Percentiles rank a stretch among this genome's conserved stretches.
Evolutionary conservation across 164 flowering plant genomes (phyloP).

Genomic region (Cinnamomum chago): DNA sequence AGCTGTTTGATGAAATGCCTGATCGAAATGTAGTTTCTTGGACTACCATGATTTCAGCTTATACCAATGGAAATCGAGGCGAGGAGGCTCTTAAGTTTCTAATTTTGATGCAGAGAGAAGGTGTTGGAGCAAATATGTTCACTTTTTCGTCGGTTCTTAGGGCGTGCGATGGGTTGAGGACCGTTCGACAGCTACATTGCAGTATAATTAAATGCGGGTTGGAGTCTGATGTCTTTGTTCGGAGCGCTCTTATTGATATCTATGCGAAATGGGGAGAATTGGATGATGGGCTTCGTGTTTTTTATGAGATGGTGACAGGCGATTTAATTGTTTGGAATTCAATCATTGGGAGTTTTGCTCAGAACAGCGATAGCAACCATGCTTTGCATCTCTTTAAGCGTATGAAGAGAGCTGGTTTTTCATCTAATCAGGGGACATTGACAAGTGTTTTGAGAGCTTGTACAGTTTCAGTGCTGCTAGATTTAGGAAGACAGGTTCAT

Average conservation of each 20-base stretch:
- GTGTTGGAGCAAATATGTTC: constrained; percentile 67
- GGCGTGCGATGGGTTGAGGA: constrained; percentile 44
- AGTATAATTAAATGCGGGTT: constrained; percentile 51
- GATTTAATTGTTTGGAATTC: constrained; percentile 88
- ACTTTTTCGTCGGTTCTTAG: constrained; percentile 73
- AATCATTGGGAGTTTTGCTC: constrained; percentile 71
- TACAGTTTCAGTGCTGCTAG: constrained; percentile 62
- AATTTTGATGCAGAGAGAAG: constrained; percentile 64
- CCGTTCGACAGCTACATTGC: constrained; percentile 56
- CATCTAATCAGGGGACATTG: constrained; percentile 55
- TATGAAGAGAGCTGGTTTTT: constrained; percentile 70
- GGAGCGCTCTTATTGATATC: constrained; percentile 72
- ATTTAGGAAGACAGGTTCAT: constrained; percentile 83
- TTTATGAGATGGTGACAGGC: constrained; percentile 65
- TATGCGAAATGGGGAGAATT: constrained; percentile 70
- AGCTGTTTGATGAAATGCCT: constrained; percentile 69
- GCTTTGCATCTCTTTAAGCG: constrained; percentile 58
- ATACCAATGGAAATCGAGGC: constrained; percentile 24
- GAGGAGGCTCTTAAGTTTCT: constrained; percentile 47
- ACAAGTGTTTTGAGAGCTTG: constrained; percentile 79
- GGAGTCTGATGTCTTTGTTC: constrained; percentile 73
- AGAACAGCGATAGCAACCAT: constrained; percentile 59
- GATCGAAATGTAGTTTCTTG: constrained; percentile 77
- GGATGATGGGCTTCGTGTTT: constrained; percentile 39
- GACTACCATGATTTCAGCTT: constrained; percentile 86